Conservation (phyloP, 2,329 filamentous ascomycete species). For the Nigrograna mackinnonii region DNA sequence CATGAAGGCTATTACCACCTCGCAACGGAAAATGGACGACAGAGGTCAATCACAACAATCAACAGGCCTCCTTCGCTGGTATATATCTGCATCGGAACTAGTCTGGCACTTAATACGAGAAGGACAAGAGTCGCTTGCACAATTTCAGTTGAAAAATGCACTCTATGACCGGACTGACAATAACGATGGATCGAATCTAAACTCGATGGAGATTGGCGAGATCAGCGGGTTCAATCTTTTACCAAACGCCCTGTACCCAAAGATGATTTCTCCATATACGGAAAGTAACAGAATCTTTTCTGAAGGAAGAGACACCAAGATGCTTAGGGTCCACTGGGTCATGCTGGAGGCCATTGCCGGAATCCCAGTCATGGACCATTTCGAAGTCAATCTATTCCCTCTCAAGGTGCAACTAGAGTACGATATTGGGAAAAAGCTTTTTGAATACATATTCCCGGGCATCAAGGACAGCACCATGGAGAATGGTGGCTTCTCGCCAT, state of each 20-base stretch:
- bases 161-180: conserved; percentile 96
- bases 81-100: conserved; percentile 90
- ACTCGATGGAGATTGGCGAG: conserved; percentile 84
- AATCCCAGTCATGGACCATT: conserved; percentile 95
- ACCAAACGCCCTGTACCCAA: conserved; percentile 87
- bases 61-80: conserved; percentile 85
- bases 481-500: conserved; percentile 64
- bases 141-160: conserved; percentile 89
- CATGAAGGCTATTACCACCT: conserved; percentile 99
- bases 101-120: conserved; percentile 96
- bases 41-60: conserved; percentile 63
- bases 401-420: conserved; percentile 92
- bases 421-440: conserved; percentile 88
- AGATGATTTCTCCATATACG: conserved; percentile 90
- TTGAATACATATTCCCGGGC: conserved; percentile 96
- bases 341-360: conserved; percentile 98
- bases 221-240: conserved; percentile 89
- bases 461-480: conserved; percentile 59
- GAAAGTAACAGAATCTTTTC: conserved; percentile 61
- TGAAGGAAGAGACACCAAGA: conserved; percentile 70
- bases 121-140: conserved; percentile 82
- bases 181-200: conserved; percentile 94
- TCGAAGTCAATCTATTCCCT: conserved; percentile 91
- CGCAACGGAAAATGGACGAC: conserved; percentile 83
- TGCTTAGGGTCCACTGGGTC: conserved; percentile 95